Evolutionary conservation across 371 early-diverging fungal genomes (phyloP), one percentile per base, ranked within the genome.

Genomic region (Mucor plumbeus): DNA sequence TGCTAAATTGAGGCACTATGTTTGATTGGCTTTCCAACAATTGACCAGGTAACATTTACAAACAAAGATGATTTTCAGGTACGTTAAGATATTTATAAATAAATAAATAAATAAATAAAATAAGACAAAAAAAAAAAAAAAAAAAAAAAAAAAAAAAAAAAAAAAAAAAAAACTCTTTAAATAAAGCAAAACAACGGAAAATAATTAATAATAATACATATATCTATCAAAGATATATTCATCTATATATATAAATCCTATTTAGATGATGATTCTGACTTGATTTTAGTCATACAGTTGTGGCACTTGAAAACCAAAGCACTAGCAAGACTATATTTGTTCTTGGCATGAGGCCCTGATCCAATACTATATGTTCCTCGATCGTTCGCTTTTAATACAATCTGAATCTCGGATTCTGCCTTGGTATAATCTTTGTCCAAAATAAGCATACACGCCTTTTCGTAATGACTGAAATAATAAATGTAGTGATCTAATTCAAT

Each of bases 401-500:
- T 69, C 36, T 82, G 76, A 41, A 83, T 75, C 69, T 88, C 87
- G 44, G 65, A 36, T 66, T 78, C 73, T 9, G 87, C 89, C 33
- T 67, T 64, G 1, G 67, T 69, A 55, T 76, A 87, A 9, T 82
- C 63, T n/a, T 78, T 73, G 0, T 81, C 63, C 26, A 78, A 66
- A 10, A 86, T 64, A n/a, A 78, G 63, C 71, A 85, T 64, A 5
- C 75, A 72, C 5, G 81, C 90, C 11, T 80, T 77, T 60, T 90
- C 90, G 65, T 87, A 87, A 5, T 79, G 80, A 5, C 82, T 53
- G 58, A 85, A 88, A 41, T 87, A 86, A 44, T 88, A 84, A 9
- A 90, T 72, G 73, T 86, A 90, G 63, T 90, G 90, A 65, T 90
- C 90, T 8, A 83, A 65, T 10, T 58, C 50, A 5, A 89, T 73